A percentile compares a stretch with the other conserved stretches of the same genome.
phyloP scores from a whole-genome alignment of 2,329 filamentous ascomycete species.

The Talaromyces sp. region DNA sequence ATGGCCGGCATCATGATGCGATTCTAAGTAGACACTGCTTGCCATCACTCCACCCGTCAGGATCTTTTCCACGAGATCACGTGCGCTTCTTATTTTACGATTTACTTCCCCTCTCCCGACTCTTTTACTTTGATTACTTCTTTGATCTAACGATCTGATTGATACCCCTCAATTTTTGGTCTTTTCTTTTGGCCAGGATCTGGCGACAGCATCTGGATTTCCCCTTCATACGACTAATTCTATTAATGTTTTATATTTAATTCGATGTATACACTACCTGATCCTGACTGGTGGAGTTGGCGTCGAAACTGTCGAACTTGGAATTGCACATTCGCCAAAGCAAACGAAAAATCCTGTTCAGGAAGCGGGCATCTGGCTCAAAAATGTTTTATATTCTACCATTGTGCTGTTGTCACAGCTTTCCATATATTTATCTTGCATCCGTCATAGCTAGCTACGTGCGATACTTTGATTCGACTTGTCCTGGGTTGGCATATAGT shows the following conservation, averaged over 20 bases:
- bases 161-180: conserved; percentile 18
- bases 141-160: conserved; percentile 20
- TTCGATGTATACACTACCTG: conserved; percentile 14
- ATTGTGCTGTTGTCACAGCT: conserved; percentile 13
- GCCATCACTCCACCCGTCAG: conserved; percentile 1
- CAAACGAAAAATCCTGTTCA: conserved; percentile 5
- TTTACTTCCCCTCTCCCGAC: conserved; percentile 4
- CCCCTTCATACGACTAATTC: not conserved
- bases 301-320: conserved; percentile 1
- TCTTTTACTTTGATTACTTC: conserved; percentile 15
- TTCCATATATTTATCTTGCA: conserved; percentile 6
- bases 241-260: conserved; percentile 15
- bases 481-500: conserved; percentile 1
- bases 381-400: conserved; percentile 9
- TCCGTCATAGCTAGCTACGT: conserved; percentile 1
- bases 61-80: conserved; percentile 16
- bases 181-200: conserved; percentile 12
- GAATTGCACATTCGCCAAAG: not conserved
- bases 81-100: conserved; percentile 13
- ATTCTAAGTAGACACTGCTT: not conserved
- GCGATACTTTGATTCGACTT: conserved; percentile 2
- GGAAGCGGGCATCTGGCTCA: not conserved
- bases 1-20: conserved; percentile 19
- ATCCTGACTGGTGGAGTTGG: conserved; percentile 11
- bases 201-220: conserved; percentile 14